Conservation (phyloP, 164 flowering plant genomes). For the Cinnamomum micranthum region DNA sequence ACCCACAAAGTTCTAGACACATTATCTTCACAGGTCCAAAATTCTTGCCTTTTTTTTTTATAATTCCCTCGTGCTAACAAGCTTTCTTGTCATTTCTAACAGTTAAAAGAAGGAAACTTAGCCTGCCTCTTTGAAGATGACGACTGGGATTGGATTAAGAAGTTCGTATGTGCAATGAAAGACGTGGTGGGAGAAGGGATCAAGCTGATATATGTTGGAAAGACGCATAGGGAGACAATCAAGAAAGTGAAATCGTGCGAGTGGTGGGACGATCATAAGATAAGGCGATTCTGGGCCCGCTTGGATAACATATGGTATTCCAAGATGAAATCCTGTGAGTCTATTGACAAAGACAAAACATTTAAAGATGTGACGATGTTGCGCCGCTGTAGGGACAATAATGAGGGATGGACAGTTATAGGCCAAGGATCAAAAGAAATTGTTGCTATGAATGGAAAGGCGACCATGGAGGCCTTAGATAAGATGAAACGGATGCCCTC, state of each 20-base stretch:
- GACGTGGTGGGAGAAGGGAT: constrained; percentile 14
- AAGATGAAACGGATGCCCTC: constrained; percentile 5
- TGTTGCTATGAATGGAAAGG: constrained; percentile 43
- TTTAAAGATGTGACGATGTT: constrained; percentile 48
- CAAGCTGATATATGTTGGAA: constrained; percentile 44
- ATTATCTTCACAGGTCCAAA: not conserved
- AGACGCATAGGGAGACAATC: constrained; percentile 17
- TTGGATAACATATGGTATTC: constrained; percentile 57
- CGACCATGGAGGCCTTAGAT: constrained; percentile 20
- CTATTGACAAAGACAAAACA: constrained; percentile 30
- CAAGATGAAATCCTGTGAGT: constrained; percentile 34
- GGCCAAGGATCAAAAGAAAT: constrained; percentile 39
- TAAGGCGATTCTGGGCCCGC: constrained; percentile 54
- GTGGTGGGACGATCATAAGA: constrained; percentile 17
- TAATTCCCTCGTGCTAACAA: not conserved
- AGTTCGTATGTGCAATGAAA: constrained; percentile 21
- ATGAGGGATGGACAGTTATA: constrained; percentile 60
- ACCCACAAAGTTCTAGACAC: not conserved
- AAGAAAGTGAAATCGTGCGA: constrained; percentile 13
- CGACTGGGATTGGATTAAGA: constrained; percentile 34
- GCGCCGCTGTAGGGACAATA: constrained; percentile 44
- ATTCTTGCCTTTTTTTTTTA: not conserved
- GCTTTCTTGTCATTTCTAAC: not conserved
- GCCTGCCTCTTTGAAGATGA: constrained; percentile 44
- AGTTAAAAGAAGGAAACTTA: constrained; percentile 21